These are phyloP conservation scores for Gossypioides kirkii DNA, from an alignment of 345 rosid species.

Conservation along the genomic window DNA sequence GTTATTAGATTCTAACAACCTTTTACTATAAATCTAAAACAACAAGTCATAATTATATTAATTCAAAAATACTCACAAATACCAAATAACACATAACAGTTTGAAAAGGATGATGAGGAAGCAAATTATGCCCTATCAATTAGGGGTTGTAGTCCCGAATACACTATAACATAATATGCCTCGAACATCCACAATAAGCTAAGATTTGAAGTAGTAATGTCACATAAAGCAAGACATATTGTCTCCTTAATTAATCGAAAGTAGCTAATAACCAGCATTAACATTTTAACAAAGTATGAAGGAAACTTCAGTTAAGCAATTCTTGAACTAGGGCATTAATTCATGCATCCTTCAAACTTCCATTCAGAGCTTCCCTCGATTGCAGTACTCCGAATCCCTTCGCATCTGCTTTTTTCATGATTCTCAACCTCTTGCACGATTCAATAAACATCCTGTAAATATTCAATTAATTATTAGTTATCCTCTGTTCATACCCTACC, in stretches of 20 bases:
- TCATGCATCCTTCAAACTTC: not conserved
- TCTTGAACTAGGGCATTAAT: not conserved
- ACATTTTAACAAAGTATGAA: constrained; percentile 8
- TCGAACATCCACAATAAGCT: not conserved
- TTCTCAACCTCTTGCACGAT: constrained; percentile 46
- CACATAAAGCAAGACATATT: constrained; percentile 14
- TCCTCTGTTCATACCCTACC: not conserved
- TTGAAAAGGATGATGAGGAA: not conserved
- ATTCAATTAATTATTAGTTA: not conserved
- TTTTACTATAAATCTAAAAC: not conserved
- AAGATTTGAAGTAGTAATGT: not conserved
- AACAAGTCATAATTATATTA: not conserved
- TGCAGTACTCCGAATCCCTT: constrained; percentile 42
- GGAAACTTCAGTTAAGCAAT: constrained; percentile 14
- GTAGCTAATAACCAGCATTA: constrained; percentile 11
- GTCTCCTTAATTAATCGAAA: constrained; percentile 14
- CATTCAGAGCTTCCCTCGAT: not conserved
- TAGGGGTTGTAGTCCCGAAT: not conserved
- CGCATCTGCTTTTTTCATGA: constrained; percentile 65
- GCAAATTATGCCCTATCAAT: not conserved
- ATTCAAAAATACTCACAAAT: not conserved
- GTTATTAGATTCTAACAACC: too few relatives aligned
- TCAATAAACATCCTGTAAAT: constrained; percentile 11
- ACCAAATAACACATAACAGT: not conserved
- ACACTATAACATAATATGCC: not conserved